phyloP scores from a whole-genome alignment of 371 early-diverging fungal species.

The Mucor saturninus region DNA sequence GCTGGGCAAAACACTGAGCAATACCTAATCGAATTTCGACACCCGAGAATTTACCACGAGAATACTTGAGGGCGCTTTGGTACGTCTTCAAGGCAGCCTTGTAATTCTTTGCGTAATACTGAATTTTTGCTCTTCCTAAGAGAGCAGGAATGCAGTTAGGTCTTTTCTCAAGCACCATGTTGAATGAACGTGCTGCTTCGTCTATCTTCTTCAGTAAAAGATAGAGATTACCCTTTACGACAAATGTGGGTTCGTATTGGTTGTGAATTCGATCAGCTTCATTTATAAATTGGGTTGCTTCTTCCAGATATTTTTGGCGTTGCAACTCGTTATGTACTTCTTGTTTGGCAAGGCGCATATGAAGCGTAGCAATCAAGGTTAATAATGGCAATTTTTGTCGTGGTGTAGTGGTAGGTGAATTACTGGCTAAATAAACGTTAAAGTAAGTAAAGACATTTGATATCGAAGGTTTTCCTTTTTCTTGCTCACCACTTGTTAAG shows the following conservation, averaged over 20 bases:
- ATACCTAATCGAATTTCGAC: slow-evolving; percentile 85
- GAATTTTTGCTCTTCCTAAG: slow-evolving; percentile 75
- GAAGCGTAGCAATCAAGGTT: slow-evolving; percentile 68
- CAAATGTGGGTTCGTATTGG: slow-evolving; percentile 67
- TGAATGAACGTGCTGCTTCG: slow-evolving; percentile 73
- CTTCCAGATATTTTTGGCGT: slow-evolving; percentile 61
- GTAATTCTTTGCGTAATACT: slow-evolving; percentile 62
- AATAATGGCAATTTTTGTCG: slow-evolving; percentile 70
- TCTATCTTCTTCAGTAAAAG: slow-evolving; percentile 66
- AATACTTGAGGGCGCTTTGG: slow-evolving; percentile 71
- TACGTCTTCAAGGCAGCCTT: slow-evolving; percentile 70
- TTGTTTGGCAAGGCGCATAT: slow-evolving; percentile 64
- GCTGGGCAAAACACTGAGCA: slow-evolving; percentile 82
- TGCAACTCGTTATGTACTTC: slow-evolving; percentile 40
- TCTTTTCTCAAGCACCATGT: slow-evolving; percentile 62
- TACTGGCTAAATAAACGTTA: slow-evolving; percentile 29
- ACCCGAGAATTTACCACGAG: slow-evolving; percentile 49
- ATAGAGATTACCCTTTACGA: slow-evolving; percentile 71
- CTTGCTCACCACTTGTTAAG: slow-evolving; percentile 50
- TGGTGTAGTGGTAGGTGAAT: slow-evolving; percentile 57
- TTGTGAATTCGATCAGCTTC: slow-evolving; percentile 75
- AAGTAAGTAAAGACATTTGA: background rate
- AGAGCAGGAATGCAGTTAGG: slow-evolving; percentile 76
- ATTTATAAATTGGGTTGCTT: slow-evolving; percentile 73
- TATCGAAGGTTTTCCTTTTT: slow-evolving; percentile 21